Evolutionary conservation across 2,329 filamentous ascomycete species (phyloP).

Genomic region (Microcyclosporella mali): DNA sequence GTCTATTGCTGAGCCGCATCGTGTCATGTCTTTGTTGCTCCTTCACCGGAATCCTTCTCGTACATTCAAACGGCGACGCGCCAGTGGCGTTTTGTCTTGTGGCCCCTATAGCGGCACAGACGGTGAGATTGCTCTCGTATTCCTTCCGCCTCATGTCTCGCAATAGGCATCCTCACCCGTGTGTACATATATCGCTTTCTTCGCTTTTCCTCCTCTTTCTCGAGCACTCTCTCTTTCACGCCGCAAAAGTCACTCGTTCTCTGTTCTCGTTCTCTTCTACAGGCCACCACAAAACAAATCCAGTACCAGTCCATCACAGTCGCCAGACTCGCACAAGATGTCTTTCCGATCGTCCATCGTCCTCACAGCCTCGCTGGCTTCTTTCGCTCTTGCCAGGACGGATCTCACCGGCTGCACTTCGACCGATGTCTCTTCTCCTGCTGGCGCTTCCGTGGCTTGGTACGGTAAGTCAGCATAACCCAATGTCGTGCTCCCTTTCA

Average conservation of each 20-base stretch:
- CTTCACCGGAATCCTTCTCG: neutral
- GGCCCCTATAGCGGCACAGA: constrained; percentile 11
- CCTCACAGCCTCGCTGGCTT: constrained; percentile 27
- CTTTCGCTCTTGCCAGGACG: constrained; percentile 31
- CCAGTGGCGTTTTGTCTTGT: constrained; percentile 10
- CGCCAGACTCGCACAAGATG: constrained; percentile 3
- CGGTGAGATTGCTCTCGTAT: neutral
- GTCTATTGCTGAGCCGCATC: too few species aligned
- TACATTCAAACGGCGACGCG: constrained; percentile 2
- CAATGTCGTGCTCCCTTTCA: too few species aligned
- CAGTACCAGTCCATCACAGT: neutral
- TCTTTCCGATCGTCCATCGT: constrained; percentile 20
- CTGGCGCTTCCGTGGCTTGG: constrained; percentile 49
- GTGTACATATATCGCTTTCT: too few species aligned
- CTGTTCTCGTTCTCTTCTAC: neutral
- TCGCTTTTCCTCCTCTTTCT: neutral
- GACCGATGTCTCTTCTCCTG: constrained; percentile 29
- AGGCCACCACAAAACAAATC: neutral
- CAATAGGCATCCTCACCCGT: too few species aligned
- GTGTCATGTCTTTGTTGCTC: too few species aligned
- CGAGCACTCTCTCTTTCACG: neutral
- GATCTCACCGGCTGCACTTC: constrained; percentile 42
- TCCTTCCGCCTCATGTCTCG: too few species aligned
- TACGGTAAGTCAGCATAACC: constrained; percentile 32
- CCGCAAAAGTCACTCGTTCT: constrained; percentile 7